phyloP scores from a whole-genome alignment of 495 filamentous ascomycete genomes.

The Tuber borchii region DNA sequence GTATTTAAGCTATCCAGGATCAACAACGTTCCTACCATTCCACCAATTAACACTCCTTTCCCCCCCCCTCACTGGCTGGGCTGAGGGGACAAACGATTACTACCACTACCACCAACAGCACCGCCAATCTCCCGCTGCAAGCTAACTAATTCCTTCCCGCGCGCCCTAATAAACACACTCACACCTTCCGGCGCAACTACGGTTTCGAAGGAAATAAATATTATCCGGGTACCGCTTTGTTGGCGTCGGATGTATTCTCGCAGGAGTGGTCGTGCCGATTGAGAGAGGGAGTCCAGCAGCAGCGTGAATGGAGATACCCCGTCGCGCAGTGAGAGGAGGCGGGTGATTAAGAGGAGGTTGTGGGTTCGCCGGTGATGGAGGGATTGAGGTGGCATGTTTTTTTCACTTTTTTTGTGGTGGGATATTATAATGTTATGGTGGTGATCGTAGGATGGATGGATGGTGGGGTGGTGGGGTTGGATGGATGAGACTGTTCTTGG shows the following conservation, averaged over 20 bases:
- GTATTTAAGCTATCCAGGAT: constrained; percentile 59
- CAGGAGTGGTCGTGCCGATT: constrained; percentile 64
- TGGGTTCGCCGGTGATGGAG: constrained; percentile 71
- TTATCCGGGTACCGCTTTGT: constrained; percentile 48
- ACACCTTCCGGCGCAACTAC: constrained; percentile 52
- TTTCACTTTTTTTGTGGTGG: neutral
- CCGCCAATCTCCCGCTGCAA: constrained; percentile 56
- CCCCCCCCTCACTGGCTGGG: constrained; percentile 21
- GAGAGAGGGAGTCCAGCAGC: constrained; percentile 76
- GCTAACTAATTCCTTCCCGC: constrained; percentile 51
- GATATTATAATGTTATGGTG: neutral
- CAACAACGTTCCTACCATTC: constrained; percentile 50
- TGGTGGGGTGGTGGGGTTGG: constrained; percentile 18
- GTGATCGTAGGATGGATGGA: neutral
- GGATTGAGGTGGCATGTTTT: constrained; percentile 33
- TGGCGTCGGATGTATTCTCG: constrained; percentile 62
- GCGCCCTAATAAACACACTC: constrained; percentile 59
- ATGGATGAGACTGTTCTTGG: neutral
- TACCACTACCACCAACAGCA: constrained; percentile 45
- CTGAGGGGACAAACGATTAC: constrained; percentile 39
- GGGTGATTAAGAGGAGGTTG: constrained; percentile 78
- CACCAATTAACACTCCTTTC: constrained; percentile 43
- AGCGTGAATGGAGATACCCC: constrained; percentile 79
- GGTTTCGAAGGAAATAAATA: constrained; percentile 75
- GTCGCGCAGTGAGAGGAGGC: constrained; percentile 69